Evolutionary conservation across 495 filamentous ascomycete species (phyloP).

Genomic region (Penicillium longicatenatum): DNA sequence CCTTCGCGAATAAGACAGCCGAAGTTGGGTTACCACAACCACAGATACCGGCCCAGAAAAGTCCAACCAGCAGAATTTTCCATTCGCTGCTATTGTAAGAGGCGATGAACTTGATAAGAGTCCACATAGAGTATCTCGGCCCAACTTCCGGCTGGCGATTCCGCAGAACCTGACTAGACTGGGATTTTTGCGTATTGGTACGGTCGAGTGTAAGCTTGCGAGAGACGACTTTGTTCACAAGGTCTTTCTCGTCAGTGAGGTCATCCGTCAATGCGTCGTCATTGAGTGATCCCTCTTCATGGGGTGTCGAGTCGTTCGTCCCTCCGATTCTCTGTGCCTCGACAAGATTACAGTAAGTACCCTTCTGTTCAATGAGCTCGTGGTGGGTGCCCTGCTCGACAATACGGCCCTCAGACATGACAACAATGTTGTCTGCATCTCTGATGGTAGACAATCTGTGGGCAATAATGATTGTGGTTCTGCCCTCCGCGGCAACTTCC

Average conservation of each 20-base stretch:
- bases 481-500: constrained; percentile 77
- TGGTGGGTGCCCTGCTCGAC: constrained; percentile 70
- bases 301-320: constrained; percentile 50
- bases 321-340: constrained; percentile 71
- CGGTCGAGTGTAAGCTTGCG: neutral
- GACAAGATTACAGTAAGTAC: constrained; percentile 52
- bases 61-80: constrained; percentile 69
- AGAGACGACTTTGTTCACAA: neutral
- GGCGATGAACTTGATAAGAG: constrained; percentile 76
- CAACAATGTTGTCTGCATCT: constrained; percentile 87
- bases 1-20: constrained; percentile 84
- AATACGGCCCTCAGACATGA: constrained; percentile 76
- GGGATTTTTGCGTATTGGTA: constrained; percentile 34
- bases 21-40: constrained; percentile 82
- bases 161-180: constrained; percentile 1
- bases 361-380: constrained; percentile 57
- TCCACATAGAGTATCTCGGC: constrained; percentile 70
- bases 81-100: constrained; percentile 77
- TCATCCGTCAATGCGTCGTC: neutral
- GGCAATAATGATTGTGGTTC: constrained; percentile 91
- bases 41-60: constrained; percentile 73
- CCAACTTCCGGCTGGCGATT: constrained; percentile 34
- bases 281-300: constrained; percentile 23
- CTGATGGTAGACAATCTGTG: constrained; percentile 91
- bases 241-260: neutral